Base-by-base conservation (phyloP, 345 rosid genomes). In the Cardiospermum halicacabum region DNA sequence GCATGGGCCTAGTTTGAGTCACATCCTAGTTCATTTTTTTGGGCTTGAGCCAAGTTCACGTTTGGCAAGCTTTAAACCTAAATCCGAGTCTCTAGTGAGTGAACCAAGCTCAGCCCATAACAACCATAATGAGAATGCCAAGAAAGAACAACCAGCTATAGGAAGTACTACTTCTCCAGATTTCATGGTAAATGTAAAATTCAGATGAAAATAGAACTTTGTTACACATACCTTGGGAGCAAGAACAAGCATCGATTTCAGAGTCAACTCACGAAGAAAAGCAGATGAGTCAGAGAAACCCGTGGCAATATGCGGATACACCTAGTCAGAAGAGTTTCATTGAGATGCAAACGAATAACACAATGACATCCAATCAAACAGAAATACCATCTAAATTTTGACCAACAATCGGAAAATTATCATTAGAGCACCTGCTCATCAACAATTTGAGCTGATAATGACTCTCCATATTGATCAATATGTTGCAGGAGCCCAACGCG, bases 221-320 rank as follows among this genome's bases (percentile, higher is more conserved):
- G 18, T 68, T 26, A 24, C 37, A 36, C 62, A 60, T 74, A 89
- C 97, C 96, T 94, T 94, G 51, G 99, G 97, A 66, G 97, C 93
- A 76, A 94, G 80, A 69, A 87, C 79, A 69, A 94, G 97, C 96
- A 94, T 91, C 34, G 99, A 91, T 68, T 94, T 94, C 39, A 94
- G 99, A 84, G 97, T 91, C 85, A 94, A 67, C 72, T 94, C 99
- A 54, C 97, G 90, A 55, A 94, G 96, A 79, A 87, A 87, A 49
- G 97, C 93, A 64, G 96, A 87, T 28, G 96, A 79, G 71, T 94
- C 99, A 22, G 95, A 76, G 74, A 94, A 91, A 66, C 99, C 97
- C 63, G 91, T 84, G 66, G 97, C 89, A 69, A 94, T 81, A 64
- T 91, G 97, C 65, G 97, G 96, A 75, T 79, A 94, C 66, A 89